A percentile compares a stretch with the other conserved stretches of the same genome.
Conservation (phyloP, 495 filamentous ascomycete genomes). For the Xylaria telfairii region DNA sequence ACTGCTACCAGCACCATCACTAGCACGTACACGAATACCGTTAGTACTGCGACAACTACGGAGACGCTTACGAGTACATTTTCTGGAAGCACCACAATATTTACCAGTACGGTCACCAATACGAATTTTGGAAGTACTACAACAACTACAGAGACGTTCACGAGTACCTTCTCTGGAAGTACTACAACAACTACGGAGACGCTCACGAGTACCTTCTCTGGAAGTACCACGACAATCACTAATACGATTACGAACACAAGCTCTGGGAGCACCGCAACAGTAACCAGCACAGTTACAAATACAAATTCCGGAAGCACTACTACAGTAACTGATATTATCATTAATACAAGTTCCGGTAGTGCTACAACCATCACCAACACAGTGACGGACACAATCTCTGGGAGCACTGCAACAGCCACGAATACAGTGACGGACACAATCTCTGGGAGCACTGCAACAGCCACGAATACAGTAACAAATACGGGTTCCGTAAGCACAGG, state of each 20-base stretch:
- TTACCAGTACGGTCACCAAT: neutral
- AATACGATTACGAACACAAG: neutral
- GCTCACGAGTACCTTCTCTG: neutral
- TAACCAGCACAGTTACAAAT: constrained; percentile 19
- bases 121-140: neutral
- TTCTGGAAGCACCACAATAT: neutral
- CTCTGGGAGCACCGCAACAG: constrained; percentile 25
- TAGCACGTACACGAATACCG: constrained; percentile 26
- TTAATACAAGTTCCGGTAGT: constrained; percentile 9
- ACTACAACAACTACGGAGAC: constrained; percentile 12
- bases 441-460: constrained; percentile 16
- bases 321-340: constrained; percentile 17
- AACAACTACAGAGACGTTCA: constrained; percentile 22
- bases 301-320: neutral
- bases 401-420: constrained; percentile 14
- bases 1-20: no score
- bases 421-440: constrained; percentile 24
- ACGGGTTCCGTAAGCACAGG: neutral
- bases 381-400: constrained; percentile 21
- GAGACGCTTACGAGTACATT: neutral
- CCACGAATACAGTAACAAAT: constrained; percentile 11
- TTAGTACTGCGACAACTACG: neutral
- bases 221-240: constrained; percentile 18
- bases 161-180: constrained; percentile 1
- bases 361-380: neutral